Evolutionary conservation across 2,329 filamentous ascomycete species (phyloP).

Genomic region (Cladophialophora bantiana): DNA sequence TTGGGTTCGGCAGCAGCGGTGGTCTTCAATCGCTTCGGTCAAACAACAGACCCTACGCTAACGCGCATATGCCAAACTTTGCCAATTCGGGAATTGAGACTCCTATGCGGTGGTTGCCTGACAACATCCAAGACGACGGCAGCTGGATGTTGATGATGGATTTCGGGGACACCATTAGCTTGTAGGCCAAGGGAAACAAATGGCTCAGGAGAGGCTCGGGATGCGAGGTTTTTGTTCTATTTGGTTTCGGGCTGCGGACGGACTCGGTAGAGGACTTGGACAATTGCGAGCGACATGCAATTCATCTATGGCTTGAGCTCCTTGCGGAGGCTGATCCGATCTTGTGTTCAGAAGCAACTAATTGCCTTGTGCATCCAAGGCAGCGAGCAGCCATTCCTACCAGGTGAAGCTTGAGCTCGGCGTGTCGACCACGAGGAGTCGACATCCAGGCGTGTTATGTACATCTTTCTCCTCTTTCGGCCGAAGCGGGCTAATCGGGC

Average conservation of each 20-base stretch:
- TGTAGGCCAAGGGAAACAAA: not conserved
- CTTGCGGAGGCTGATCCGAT: too few species aligned
- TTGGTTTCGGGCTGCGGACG: too few species aligned
- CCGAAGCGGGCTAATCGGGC: not conserved
- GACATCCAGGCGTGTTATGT: not conserved
- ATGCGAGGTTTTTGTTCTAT: not conserved
- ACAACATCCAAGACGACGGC: conserved; percentile 20
- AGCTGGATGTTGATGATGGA: conserved; percentile 26
- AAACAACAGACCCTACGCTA: not conserved
- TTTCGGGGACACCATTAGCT: conserved; percentile 2
- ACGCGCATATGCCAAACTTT: not conserved
- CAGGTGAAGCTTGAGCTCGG: not conserved
- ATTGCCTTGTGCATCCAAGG: not conserved
- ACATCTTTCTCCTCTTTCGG: not conserved
- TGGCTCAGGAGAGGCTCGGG: not conserved
- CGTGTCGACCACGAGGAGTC: not conserved
- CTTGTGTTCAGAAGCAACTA: too few species aligned
- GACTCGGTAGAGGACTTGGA: too few species aligned
- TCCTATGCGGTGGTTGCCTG: conserved; percentile 21
- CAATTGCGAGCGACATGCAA: too few species aligned
- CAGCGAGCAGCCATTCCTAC: not conserved
- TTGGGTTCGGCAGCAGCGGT: conserved; percentile 1
- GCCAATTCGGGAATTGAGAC: conserved; percentile 15
- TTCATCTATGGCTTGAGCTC: too few species aligned
- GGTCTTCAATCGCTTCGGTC: conserved; percentile 2